These are phyloP conservation scores for Ophiostoma ulmi DNA, from an alignment of 2,329 filamentous ascomycete genomes.

Conservation along the genomic window DNA sequence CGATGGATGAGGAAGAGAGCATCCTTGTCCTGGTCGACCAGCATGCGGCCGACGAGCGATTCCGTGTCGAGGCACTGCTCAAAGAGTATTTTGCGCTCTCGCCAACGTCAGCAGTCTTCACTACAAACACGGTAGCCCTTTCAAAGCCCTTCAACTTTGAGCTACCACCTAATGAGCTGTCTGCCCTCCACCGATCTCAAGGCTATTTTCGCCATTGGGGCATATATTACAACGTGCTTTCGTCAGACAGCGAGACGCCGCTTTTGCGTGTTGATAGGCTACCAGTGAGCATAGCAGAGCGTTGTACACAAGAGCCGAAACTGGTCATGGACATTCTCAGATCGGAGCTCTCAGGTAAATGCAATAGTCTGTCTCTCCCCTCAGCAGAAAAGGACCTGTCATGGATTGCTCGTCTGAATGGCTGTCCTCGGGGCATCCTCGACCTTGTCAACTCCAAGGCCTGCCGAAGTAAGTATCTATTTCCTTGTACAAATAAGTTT, in stretches of 20 bases:
- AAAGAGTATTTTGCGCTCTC: slow-evolving; percentile 41
- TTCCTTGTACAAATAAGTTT: background rate
- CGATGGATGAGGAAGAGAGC: background rate
- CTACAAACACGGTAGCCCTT: slow-evolving; percentile 36
- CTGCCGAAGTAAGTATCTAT: slow-evolving; percentile 53
- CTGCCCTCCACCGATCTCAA: slow-evolving; percentile 51
- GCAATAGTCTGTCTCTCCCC: background rate
- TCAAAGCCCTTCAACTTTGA: slow-evolving; percentile 59
- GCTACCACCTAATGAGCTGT: slow-evolving; percentile 55
- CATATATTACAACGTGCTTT: slow-evolving; percentile 51
- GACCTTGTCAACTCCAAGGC: slow-evolving; percentile 72
- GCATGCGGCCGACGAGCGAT: slow-evolving; percentile 88
- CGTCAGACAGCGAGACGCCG: slow-evolving; percentile 10
- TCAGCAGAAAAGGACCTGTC: background rate
- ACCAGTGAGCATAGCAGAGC: slow-evolving; percentile 67
- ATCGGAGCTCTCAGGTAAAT: slow-evolving; percentile 49
- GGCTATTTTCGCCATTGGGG: slow-evolving; percentile 68
- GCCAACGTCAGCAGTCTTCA: slow-evolving; percentile 27
- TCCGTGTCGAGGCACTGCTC: slow-evolving; percentile 71
- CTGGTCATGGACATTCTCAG: slow-evolving; percentile 54
- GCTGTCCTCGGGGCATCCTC: slow-evolving; percentile 69
- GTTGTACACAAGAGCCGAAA: slow-evolving; percentile 67
- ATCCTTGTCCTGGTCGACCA: slow-evolving; percentile 76
- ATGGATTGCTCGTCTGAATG: slow-evolving; percentile 46
- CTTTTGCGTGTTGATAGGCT: slow-evolving; percentile 52